Conservation (phyloP, 108 stramenopile species). For the Pseudonitzschia pungens region DNA sequence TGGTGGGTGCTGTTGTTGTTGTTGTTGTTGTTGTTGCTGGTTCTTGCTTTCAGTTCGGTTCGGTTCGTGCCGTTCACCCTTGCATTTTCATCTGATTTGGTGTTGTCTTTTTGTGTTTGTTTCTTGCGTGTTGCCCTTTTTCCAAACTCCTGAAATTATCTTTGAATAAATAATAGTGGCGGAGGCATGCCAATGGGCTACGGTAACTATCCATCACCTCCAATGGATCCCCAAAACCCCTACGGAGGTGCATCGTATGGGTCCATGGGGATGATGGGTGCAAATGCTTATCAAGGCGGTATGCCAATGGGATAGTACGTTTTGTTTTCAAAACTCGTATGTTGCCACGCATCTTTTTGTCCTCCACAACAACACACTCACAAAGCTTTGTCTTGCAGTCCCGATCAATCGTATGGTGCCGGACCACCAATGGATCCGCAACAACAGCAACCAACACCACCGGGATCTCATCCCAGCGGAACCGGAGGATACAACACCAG, state of each 20-base stretch:
- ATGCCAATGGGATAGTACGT: slow-evolving; percentile 18
- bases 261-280: slow-evolving; percentile 17
- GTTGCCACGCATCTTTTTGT: no score
- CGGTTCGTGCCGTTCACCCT: no score
- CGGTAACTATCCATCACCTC: slow-evolving; percentile 7
- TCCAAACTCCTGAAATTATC: neutral
- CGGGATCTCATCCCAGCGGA: neutral
- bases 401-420: slow-evolving; percentile 8
- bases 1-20: neutral
- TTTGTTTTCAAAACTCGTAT: no score
- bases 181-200: slow-evolving; percentile 12
- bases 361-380: no score
- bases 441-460: slow-evolving; percentile 9
- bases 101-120: no score
- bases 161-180: neutral
- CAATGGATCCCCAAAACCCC: slow-evolving; percentile 3
- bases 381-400: neutral
- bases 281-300: slow-evolving; percentile 4
- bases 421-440: slow-evolving; percentile 1
- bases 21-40: no score
- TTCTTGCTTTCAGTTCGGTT: no score
- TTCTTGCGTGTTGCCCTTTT: no score
- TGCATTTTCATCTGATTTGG: no score
- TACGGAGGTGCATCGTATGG: slow-evolving; percentile 12
- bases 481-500: slow-evolving; percentile 3